A percentile compares a stretch with the other conserved stretches of the same genome.
phyloP scores from a whole-genome alignment of 1,139 yeast species.

The Spencermartinsiella ligniputridi region DNA sequence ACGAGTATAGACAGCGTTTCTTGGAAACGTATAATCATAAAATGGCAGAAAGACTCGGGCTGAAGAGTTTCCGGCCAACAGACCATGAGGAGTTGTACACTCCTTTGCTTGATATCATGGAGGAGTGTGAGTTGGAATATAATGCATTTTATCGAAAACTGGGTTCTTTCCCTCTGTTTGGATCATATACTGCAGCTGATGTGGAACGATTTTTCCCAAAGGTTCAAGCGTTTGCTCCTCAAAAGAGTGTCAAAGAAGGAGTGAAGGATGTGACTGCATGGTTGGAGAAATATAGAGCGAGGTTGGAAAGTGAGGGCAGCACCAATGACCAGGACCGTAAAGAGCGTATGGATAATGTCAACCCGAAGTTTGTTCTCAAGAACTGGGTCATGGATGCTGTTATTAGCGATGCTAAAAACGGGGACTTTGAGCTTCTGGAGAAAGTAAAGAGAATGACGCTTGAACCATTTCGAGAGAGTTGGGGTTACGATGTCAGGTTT shows the following conservation, averaged over 20 bases:
- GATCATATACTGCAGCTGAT: constrained; percentile 20
- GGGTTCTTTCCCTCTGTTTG: constrained; percentile 40
- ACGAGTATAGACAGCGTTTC: constrained; percentile 60
- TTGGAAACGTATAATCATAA: constrained; percentile 54
- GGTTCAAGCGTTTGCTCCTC: constrained; percentile 28
- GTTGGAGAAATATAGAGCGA: constrained; percentile 37
- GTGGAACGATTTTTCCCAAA: constrained; percentile 34
- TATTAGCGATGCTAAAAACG: constrained; percentile 37
- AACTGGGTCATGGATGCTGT: constrained; percentile 88
- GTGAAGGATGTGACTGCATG: constrained; percentile 34
- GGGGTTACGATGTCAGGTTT: constrained; percentile 28
- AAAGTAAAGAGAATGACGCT: constrained; percentile 34
- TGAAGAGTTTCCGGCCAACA: constrained; percentile 40
- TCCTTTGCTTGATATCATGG: constrained; percentile 61
- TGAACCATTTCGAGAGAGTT: constrained; percentile 34
- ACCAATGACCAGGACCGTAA: constrained; percentile 37
- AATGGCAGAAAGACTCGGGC: constrained; percentile 69
- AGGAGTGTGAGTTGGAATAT: constrained; percentile 65
- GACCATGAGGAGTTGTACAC: constrained; percentile 48
- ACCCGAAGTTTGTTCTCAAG: constrained; percentile 80
- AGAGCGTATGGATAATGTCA: constrained; percentile 43
- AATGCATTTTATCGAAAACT: constrained; percentile 69
- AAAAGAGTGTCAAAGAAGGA: constrained; percentile 32
- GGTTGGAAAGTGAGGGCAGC: constrained; percentile 39
- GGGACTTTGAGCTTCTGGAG: constrained; percentile 27